A percentile compares a stretch with the other conserved stretches of the same genome.
Conservation (phyloP, 2,329 filamentous ascomycete species). For the Cladophialophora yegresii region DNA sequence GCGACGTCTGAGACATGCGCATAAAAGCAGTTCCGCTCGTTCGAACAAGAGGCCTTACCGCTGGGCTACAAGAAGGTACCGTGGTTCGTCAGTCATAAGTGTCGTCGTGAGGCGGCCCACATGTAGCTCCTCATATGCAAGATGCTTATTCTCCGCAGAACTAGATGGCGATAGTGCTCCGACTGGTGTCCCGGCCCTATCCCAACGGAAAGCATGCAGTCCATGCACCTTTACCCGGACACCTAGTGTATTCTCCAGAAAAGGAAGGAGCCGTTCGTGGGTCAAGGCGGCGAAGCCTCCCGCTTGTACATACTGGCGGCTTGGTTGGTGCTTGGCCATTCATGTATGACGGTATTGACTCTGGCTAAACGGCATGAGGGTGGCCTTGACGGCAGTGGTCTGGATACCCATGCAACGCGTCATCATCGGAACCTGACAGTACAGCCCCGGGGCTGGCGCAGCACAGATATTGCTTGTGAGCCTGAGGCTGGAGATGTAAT, state of each 20-base stretch:
- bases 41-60: not conserved
- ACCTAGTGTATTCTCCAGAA: not conserved
- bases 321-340: not conserved
- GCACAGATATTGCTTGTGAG: not conserved
- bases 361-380: not conserved
- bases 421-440: not conserved
- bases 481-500: not conserved
- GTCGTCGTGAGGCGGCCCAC: not conserved
- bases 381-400: not conserved
- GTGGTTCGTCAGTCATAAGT: not conserved
- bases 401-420: not conserved
- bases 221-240: not conserved
- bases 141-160: not conserved
- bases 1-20: not conserved
- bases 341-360: constrained; percentile 15
- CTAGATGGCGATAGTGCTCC: not conserved
- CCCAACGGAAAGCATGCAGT: not conserved
- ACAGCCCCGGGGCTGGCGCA: not conserved
- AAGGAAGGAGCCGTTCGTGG: not conserved
- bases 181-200: not conserved
- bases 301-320: not conserved
- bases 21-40: not conserved
- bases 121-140: not conserved
- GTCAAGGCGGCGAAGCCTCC: not conserved
- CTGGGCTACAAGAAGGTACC: not conserved